Percentiles rank a stretch among this genome's conserved stretches.
phyloP scores from a whole-genome alignment of 257 asterid genomes.

The Orobanche coerulescens region DNA sequence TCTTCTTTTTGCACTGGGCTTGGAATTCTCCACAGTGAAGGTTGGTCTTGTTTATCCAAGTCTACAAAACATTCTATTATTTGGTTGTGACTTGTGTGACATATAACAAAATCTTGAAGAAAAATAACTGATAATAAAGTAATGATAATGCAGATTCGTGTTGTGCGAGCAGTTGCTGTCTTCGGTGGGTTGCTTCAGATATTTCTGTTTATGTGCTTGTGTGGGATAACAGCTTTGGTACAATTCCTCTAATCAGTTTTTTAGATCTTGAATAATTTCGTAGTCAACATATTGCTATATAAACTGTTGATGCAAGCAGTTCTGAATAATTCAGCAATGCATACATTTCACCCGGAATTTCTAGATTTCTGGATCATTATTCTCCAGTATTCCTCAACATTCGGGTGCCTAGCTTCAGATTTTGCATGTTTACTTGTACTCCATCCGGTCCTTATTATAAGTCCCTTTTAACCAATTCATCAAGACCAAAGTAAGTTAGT shows the following conservation, averaged over 20 bases:
- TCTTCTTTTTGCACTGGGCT: slow-evolving; percentile 82
- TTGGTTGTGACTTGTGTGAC: slow-evolving; percentile 1
- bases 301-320: background rate
- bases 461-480: too few relatives aligned
- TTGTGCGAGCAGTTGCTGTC: slow-evolving; percentile 76
- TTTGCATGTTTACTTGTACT: slow-evolving; percentile 7
- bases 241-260: slow-evolving; percentile 22
- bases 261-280: slow-evolving; percentile 7
- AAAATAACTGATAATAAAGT: slow-evolving; percentile 11
- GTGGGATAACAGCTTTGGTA: slow-evolving; percentile 75
- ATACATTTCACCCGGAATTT: background rate
- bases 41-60: slow-evolving; percentile 30
- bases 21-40: slow-evolving; percentile 84
- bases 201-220: slow-evolving; percentile 73
- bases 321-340: background rate
- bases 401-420: slow-evolving; percentile 15
- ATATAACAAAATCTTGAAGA: slow-evolving; percentile 11
- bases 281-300: slow-evolving; percentile 10
- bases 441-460: too few relatives aligned
- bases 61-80: slow-evolving; percentile 5
- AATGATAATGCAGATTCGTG: slow-evolving; percentile 52
- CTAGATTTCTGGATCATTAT: slow-evolving; percentile 5
- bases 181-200: slow-evolving; percentile 82
- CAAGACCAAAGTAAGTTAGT: too few relatives aligned
- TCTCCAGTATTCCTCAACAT: slow-evolving; percentile 15